Evolutionary conservation across 2,329 filamentous ascomycete genomes (phyloP), one percentile per base, ranked within the genome.

Genomic region (Salinomyces thailandicus): DNA sequence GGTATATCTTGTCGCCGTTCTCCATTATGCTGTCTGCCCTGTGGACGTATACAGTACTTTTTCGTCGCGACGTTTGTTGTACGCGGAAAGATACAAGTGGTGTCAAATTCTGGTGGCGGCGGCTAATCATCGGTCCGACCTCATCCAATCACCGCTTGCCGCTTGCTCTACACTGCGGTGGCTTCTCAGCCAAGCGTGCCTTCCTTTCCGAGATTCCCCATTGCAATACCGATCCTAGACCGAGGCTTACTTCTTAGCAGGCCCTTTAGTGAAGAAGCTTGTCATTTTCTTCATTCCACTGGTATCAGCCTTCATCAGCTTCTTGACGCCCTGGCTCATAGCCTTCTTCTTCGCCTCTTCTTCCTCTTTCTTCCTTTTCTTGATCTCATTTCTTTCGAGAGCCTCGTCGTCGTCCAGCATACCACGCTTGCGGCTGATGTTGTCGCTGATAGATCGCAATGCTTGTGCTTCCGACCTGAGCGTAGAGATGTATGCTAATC

Each of bases 211-310:
- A 26, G 22, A 26, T 26, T 26, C 9, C 4, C 22, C 2, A 26
- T 2, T n/a, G n/a, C n/a, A n/a, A n/a, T n/a, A n/a, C n/a, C n/a
- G n/a, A n/a, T n/a, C n/a, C n/a, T n/a, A n/a, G n/a, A n/a, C n/a
- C n/a, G n/a, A 24, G n/a, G 15, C 31, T 31, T 17, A 30, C 35
- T 36, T 36, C 31, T 39, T 43, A 8, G 35, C 36, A 2, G 42
- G 30, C 36, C 63, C 64, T 63, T 89, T 93, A 42, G 77, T 77
- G 60, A 98, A 98, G 63, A 98, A 98, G 43, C 79, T 75, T 56
- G 84, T 94, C 73, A 98, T 74, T 68, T 96, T 98, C 72, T 83
- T 91, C 91, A 98, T 98, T 1, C 91, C 91, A 15, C 64, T 75
- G 0, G 81, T 87, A 62, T 96, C 83, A 32, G 87, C 89, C 64